A percentile compares a stretch with the other conserved stretches of the same genome.
phyloP scores from a whole-genome alignment of 129 eudicot species.

The Arctium lappa region DNA sequence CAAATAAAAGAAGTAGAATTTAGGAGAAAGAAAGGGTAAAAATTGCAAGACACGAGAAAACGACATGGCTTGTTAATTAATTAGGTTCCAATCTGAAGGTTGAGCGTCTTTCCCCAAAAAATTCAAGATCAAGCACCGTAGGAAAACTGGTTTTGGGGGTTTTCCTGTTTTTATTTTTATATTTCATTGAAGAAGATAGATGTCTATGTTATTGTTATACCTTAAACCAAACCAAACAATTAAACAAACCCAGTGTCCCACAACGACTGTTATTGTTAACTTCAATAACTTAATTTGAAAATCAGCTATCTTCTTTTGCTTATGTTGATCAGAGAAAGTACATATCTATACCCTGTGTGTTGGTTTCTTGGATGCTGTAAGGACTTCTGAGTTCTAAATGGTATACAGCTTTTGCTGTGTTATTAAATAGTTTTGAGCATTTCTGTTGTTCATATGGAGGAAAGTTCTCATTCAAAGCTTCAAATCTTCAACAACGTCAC shows the following conservation, averaged over 20 bases:
- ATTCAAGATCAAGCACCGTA: background rate
- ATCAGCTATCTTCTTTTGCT: background rate
- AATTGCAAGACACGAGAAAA: background rate
- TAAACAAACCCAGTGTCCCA: background rate
- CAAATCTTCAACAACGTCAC: background rate
- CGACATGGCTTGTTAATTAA: background rate
- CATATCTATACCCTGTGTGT: background rate
- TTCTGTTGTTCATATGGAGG: background rate
- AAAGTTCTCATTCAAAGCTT: background rate
- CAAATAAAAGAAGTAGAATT: background rate
- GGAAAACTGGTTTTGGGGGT: constrained; percentile 13
- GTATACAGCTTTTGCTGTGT: background rate
- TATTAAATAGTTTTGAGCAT: background rate
- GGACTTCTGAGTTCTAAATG: background rate
- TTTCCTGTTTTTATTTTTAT: background rate
- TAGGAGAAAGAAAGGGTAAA: background rate
- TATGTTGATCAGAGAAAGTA: background rate
- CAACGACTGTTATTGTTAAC: background rate
- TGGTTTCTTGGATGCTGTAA: background rate
- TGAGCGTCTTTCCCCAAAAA: background rate
- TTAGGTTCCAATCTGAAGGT: constrained; percentile 1
- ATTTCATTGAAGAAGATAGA: background rate
- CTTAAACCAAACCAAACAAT: background rate
- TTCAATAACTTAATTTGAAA: background rate
- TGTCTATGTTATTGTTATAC: background rate